Evolutionary conservation across 768 basidiomycete genomes (phyloP), one percentile per base, ranked within the genome.

Genomic region (Auriculariales sp.): DNA sequence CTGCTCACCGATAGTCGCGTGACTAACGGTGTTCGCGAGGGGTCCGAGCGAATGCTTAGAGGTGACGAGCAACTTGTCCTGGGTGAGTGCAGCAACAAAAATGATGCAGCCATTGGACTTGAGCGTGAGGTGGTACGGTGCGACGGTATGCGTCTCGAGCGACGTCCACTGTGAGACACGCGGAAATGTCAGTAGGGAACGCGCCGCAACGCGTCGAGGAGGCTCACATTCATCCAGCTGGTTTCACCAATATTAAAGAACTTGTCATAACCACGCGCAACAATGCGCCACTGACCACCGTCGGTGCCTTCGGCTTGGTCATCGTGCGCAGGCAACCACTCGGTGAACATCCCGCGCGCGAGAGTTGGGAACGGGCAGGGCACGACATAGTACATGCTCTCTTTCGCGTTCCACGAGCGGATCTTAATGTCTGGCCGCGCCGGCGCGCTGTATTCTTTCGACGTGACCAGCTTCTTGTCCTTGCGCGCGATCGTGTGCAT

Each of bases 201-300:
- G n/a, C 44, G 3, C 33, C 44, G 48, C 9, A 31, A 19, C 14
- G 36, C 19, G 47, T 31, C 33, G 4, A 10, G 3, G 17, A 48
- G 27, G 69, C 86, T 57, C 60, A 94, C 94, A 50, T 80, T 79
- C 1, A 84, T 93, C 91, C 93, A 98, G 2, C 83, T 87, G 3
- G 97, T 90, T 63, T 99, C 95, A 3, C 82, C 88, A 28, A 95
- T 88, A 61, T 95, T 97, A 71, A 97, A 98, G 66, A 99, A 98
- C 68, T 99, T 99, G 70, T 98, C 95, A 61, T 99, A 98, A 0
- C 94, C 95, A 42, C 95, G 70, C 0, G 76, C 83, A 1, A 95
- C 79, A 50, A 99, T 92, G 50, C 80, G 68, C 52, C 71, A 64
- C 48, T 59, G 61, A 45, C 53, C 57, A 48, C 32, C 25, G 52